Base-by-base conservation (phyloP, 129 eudicot species). In the Chrysanthemum lavandulifolium region DNA sequence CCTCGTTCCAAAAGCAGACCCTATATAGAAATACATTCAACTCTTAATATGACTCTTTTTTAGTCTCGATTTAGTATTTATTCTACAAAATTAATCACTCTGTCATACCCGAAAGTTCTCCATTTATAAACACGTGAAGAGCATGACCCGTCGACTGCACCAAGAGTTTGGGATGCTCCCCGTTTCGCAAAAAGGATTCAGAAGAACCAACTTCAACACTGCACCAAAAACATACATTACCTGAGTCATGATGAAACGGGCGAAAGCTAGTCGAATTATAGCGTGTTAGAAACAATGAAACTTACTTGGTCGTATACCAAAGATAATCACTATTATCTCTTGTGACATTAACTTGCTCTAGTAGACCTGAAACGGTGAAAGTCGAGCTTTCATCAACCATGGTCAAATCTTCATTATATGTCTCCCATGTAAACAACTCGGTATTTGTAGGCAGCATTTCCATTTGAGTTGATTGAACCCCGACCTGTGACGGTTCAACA, bases 111-210 rank as follows among this genome's bases (percentile, higher is more conserved):
- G 89, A 83, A 75, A 86, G 96, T 68, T 86, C 84, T 61, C 96
- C 99, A 18, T 94, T 94, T 3, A 90, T 72, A 65, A 90, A 94
- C 40, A 83, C 97, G 48, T 94, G 97, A 73, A 94, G 86, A 53
- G 95, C 95, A 72, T 94, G 96, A 18, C 97, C 99, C 0, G 89
- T 76, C 52, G 97, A 86, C 78, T 87, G 84, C 51, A 87, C 94
- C 68, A 81, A 77, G 52, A 92, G 94, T 45, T 86, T 84, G 0
- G 96, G 94, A 64, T 75, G 86, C 52, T 92, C 82, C 25, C 96
- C 96, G 13, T 88, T 85, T 58, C 65, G 84, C 64, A 89, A 75
- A 79, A 85, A 92, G 1, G 96, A 86, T 71, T 92, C 98, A 4
- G 98, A 85, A 61, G 95, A 81, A 70, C 68, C 82, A 71, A 90